A percentile compares a stretch with the other conserved stretches of the same genome.
These are phyloP conservation scores for Lyophyllum shimeji DNA, from an alignment of 768 basidiomycete species.

Conservation along the genomic window DNA sequence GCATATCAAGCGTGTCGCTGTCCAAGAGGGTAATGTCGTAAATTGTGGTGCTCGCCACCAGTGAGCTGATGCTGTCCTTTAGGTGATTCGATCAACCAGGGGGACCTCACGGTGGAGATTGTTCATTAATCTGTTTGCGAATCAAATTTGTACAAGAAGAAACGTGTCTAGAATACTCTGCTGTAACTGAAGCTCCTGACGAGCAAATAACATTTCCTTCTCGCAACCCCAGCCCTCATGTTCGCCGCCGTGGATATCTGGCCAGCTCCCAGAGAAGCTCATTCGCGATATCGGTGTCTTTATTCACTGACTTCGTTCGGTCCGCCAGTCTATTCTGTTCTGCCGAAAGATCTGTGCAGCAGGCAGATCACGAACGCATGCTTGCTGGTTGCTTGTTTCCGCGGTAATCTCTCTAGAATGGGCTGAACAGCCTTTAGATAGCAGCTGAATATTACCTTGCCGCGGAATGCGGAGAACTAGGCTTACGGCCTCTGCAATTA, in stretches of 20 bases:
- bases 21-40: conserved; percentile 68
- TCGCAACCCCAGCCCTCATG: not conserved
- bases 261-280: not conserved
- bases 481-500: not conserved
- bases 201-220: conserved; percentile 2
- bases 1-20: conserved; percentile 90
- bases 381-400: not conserved
- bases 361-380: not conserved
- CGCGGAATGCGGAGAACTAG: not conserved
- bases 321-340: not conserved
- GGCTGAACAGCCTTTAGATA: too few relatives aligned
- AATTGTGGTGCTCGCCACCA: not conserved
- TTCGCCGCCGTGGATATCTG: not conserved
- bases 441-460: not conserved
- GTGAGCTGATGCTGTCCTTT: conserved; percentile 7
- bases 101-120: conserved; percentile 90
- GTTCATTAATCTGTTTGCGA: conserved; percentile 34
- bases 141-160: conserved; percentile 5
- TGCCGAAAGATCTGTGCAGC: not conserved
- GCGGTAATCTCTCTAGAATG: too few relatives aligned
- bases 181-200: conserved; percentile 6
- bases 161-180: not conserved
- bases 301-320: not conserved
- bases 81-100: conserved; percentile 95
- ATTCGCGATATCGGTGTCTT: not conserved